Evolutionary conservation across 805 yeast species (phyloP).

Genomic region (Yamadazyma paraphyllophila): DNA sequence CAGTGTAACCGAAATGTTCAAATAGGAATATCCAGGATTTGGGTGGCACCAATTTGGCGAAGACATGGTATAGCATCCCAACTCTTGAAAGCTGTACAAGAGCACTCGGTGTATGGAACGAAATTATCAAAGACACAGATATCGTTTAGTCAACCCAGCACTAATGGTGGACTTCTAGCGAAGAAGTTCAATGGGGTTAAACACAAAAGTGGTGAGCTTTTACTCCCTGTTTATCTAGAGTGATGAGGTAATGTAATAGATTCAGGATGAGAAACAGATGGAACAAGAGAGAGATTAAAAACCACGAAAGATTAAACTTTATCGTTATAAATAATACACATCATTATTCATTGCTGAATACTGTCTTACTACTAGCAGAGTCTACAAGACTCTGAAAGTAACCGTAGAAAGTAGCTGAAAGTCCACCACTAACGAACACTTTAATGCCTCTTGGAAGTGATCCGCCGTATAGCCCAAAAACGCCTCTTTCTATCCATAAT

Average conservation of each 20-base stretch:
- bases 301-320: not conserved
- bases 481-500: slow-evolving; percentile 31
- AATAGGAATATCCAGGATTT: slow-evolving; percentile 41
- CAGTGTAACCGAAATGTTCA: slow-evolving; percentile 34
- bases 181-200: slow-evolving; percentile 50
- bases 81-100: slow-evolving; percentile 44
- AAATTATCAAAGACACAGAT: slow-evolving; percentile 40
- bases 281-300: not conserved
- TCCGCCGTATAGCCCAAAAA: slow-evolving; percentile 32
- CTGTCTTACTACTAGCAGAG: slow-evolving; percentile 31
- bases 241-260: slow-evolving; percentile 1
- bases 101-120: slow-evolving; percentile 50
- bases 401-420: slow-evolving; percentile 38
- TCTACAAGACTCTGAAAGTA: slow-evolving; percentile 31
- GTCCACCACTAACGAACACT: slow-evolving; percentile 40
- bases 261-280: not conserved
- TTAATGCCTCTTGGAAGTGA: slow-evolving; percentile 40
- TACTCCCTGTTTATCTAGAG: slow-evolving; percentile 51
- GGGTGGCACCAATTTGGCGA: slow-evolving; percentile 47
- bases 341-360: slow-evolving; percentile 22
- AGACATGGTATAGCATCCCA: slow-evolving; percentile 48
- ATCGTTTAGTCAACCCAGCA: slow-evolving; percentile 75
- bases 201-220: slow-evolving; percentile 51
- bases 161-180: slow-evolving; percentile 61
- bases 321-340: not conserved